These are phyloP conservation scores for Gymnopilus dilepis DNA, from an alignment of 768 basidiomycete genomes.

Conservation along the genomic window DNA sequence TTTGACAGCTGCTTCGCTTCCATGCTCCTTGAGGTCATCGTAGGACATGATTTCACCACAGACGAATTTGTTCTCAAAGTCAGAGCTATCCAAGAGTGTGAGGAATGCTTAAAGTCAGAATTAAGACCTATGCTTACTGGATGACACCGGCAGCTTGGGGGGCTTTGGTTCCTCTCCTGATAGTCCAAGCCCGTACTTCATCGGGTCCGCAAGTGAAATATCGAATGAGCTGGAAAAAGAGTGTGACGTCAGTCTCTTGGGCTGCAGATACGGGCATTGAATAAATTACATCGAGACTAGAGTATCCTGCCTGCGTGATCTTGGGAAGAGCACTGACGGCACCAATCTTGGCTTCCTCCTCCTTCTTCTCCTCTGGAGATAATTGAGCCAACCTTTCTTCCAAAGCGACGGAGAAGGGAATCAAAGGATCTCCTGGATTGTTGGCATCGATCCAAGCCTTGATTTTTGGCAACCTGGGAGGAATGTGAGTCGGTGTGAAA, in stretches of 20 bases:
- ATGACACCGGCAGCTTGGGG: constrained; percentile 98
- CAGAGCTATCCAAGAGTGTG: constrained; percentile 59
- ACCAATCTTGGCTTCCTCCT: constrained; percentile 78
- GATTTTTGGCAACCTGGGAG: constrained; percentile 88
- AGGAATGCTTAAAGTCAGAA: not conserved
- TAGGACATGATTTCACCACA: constrained; percentile 97
- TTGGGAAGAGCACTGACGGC: constrained; percentile 82
- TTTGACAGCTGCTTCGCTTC: constrained; percentile 90
- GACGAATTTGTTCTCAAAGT: constrained; percentile 98
- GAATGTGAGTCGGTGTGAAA: not conserved
- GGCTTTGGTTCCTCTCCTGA: constrained; percentile 91
- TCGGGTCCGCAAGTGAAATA: constrained; percentile 98
- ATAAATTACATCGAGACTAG: constrained; percentile 73
- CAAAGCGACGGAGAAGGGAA: constrained; percentile 95
- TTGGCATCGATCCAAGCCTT: constrained; percentile 97
- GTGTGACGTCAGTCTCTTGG: constrained; percentile 4
- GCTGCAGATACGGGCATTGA: not conserved
- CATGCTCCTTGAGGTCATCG: constrained; percentile 88
- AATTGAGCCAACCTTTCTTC: constrained; percentile 85
- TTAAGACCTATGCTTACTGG: constrained; percentile 62
- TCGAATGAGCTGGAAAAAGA: constrained; percentile 70
- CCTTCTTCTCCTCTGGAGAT: constrained; percentile 71
- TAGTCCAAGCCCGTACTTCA: constrained; percentile 98
- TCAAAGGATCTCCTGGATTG: constrained; percentile 94
- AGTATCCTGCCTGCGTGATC: constrained; percentile 95